Evolutionary conservation across 345 rosid genomes (phyloP).

Genomic region (Arabidopsis arenosa): DNA sequence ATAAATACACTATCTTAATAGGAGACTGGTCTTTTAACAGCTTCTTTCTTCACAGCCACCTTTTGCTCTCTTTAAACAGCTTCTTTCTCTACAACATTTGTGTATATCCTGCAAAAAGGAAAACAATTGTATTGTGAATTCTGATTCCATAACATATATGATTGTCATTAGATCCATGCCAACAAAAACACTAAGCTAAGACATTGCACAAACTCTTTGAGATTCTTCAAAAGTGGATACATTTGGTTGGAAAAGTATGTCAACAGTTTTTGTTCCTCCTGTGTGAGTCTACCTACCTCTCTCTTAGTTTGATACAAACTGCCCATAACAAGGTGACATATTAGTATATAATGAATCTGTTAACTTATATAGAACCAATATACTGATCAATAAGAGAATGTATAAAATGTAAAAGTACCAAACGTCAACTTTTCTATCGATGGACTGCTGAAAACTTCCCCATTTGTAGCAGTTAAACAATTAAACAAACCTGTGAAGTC

Average conservation of each 20-base stretch:
- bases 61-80: conserved; percentile 63
- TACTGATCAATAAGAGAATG: conserved; percentile 26
- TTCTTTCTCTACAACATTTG: conserved; percentile 73
- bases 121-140: neutral
- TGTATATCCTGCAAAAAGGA: conserved; percentile 13
- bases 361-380: conserved; percentile 29
- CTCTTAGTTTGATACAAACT: conserved; percentile 55
- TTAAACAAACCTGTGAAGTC: conserved; percentile 90
- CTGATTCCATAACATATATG: neutral
- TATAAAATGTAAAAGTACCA: conserved; percentile 31
- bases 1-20: neutral
- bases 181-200: conserved; percentile 5
- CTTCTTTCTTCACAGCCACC: conserved; percentile 75
- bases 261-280: neutral
- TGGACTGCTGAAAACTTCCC: conserved; percentile 82
- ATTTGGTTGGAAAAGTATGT: neutral
- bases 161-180: conserved; percentile 5
- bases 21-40: neutral
- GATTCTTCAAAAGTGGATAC: neutral
- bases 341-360: conserved; percentile 41
- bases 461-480: too few relatives aligned
- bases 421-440: conserved; percentile 74
- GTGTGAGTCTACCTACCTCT: neutral
- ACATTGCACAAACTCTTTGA: neutral
- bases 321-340: conserved; percentile 52